Conservation (phyloP, 2,329 filamentous ascomycete species). For the Berkeleyomyces basicola region DNA sequence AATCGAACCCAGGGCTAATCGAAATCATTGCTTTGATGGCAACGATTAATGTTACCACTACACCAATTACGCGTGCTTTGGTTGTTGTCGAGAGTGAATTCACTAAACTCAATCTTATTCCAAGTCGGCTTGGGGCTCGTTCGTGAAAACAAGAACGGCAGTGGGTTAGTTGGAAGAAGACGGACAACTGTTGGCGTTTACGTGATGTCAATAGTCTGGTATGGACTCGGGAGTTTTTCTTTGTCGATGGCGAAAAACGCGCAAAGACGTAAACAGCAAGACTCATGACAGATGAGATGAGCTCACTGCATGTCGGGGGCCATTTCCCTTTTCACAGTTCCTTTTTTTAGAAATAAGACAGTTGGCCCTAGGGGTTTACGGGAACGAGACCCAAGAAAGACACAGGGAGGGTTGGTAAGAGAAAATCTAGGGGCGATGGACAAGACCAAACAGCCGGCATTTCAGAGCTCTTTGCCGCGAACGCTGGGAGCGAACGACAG, state of each 20-base stretch:
- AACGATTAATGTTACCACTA: conserved; percentile 14
- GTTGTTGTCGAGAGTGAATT: not conserved
- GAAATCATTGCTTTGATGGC: conserved; percentile 13
- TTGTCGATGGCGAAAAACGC: not conserved
- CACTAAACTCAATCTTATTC: too few relatives aligned
- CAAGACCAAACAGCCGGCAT: not conserved
- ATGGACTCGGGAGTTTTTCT: too few relatives aligned
- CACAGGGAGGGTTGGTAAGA: not conserved
- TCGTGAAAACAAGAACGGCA: too few relatives aligned
- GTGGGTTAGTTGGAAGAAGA: too few relatives aligned
- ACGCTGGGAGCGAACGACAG: not conserved
- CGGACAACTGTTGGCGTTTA: too few relatives aligned
- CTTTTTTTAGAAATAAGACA: not conserved
- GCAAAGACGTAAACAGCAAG: not conserved
- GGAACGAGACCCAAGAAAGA: not conserved
- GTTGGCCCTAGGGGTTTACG: not conserved
- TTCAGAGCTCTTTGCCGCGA: not conserved
- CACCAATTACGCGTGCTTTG: conserved; percentile 10
- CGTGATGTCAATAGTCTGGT: too few relatives aligned
- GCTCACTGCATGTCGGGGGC: not conserved
- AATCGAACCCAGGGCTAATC: conserved; percentile 14
- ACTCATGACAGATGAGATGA: too few relatives aligned
- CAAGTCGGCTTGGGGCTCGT: too few relatives aligned
- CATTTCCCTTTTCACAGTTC: not conserved
- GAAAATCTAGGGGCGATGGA: not conserved